Base-by-base conservation (phyloP, 1,284 basidiomycete genomes). In the Trichosporon coremiiforme region DNA sequence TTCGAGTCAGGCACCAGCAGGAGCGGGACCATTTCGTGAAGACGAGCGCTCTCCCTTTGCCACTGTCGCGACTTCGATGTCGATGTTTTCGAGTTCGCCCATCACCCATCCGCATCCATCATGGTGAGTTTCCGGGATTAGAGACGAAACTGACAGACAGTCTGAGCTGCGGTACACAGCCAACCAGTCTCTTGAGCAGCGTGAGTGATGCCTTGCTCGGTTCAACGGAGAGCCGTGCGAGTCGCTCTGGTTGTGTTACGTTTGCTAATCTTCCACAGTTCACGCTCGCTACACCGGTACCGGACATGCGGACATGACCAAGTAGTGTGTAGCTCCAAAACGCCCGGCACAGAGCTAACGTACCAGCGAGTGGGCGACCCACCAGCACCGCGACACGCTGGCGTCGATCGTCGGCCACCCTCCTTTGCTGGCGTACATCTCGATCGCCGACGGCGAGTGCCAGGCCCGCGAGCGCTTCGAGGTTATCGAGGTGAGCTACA, bases 221-320 rank as follows among this genome's bases (percentile, higher is more conserved):
- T 20, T 1, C 4, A 2, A 29, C 41, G 25, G 25, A 29, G 38
- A 41, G 50, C n/a, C 4, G 20, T 17, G 20, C 60, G 17, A 50
- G 6, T 10, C 25, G 15, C 47, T 35, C 15, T 31, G 41, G 38
- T 17, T n/a, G 41, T 17, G 25, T 10, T 13, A 22, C 53, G 7
- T 29, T 9, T 60, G 73, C 73, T 73, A 50, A 71, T 68, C 66
- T n/a, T 5, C 68, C 17, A 35, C 71, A 95, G 93, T 98, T 73
- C 95, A 98, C 84, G 92, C 95, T 76, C 89, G 95, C 69, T 98
- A 99, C 83, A 95, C 94, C 22, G 96, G 95, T 70, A 97, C 80
- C 89, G 94, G 95, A 66, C 94, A 98, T 84, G 93, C 94, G 41
- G 95, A 98, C 82, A 86, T 94, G 79, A 92, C 93, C 10, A 97